Evolutionary conservation across 768 basidiomycete genomes (phyloP).

Genomic region (Macrocybe gigantea): DNA sequence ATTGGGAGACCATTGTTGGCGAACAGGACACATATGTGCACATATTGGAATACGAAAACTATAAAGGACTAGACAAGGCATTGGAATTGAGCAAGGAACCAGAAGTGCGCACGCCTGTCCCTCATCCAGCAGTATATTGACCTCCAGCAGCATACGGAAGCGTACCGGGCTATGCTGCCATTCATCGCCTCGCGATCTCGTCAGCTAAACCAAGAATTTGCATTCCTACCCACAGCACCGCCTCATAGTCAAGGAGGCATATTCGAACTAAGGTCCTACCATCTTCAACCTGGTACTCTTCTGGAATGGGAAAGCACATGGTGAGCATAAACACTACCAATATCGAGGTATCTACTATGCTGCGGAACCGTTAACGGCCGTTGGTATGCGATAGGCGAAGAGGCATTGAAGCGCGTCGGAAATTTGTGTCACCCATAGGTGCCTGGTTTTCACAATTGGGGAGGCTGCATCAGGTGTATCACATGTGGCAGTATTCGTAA

Average conservation of each 20-base stretch:
- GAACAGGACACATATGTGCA: constrained; percentile 79
- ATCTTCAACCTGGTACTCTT: constrained; percentile 81
- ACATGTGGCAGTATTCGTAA: constrained; percentile 96
- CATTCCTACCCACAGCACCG: constrained; percentile 88
- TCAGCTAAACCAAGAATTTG: constrained; percentile 91
- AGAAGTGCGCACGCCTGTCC: no score
- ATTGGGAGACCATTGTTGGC: constrained; percentile 89
- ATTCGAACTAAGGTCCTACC: constrained; percentile 90
- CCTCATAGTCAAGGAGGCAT: constrained; percentile 85
- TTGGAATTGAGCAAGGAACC: constrained; percentile 31
- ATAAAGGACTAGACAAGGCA: constrained; percentile 81
- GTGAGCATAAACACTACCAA: constrained; percentile 31
- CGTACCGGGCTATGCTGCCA: constrained; percentile 74
- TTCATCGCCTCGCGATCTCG: constrained; percentile 64
- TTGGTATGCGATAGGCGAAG: constrained; percentile 52
- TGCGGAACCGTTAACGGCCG: neutral
- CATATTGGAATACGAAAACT: constrained; percentile 93
- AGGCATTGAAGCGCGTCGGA: constrained; percentile 90
- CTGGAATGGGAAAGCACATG: constrained; percentile 95
- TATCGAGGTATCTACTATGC: neutral
- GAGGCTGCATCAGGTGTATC: constrained; percentile 83
- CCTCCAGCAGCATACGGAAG: constrained; percentile 48
- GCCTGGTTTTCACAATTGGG: constrained; percentile 93
- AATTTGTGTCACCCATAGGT: constrained; percentile 80
- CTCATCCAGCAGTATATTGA: neutral